phyloP scores from a whole-genome alignment of 2,329 filamentous ascomycete species.

The Rosellinia necatrix region DNA sequence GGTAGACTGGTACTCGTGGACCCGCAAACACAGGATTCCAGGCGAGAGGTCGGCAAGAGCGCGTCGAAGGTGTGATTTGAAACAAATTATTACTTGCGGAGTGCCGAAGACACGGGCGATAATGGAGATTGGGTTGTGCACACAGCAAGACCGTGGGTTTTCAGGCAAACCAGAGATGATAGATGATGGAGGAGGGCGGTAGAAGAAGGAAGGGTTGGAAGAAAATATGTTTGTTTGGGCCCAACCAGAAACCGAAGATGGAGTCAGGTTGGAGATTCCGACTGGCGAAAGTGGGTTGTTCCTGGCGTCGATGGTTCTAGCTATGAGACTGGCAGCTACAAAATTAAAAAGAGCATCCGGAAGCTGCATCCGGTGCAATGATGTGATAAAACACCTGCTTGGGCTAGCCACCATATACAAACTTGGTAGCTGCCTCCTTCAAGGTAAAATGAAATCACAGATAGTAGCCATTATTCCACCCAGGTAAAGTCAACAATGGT shows the following conservation, averaged over 20 bases:
- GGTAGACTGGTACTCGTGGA: not conserved
- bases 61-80: not conserved
- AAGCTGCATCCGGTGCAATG: not conserved
- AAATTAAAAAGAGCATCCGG: not conserved
- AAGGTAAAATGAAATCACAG: too few species aligned
- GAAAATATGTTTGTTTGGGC: conserved; percentile 8
- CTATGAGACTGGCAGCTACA: not conserved
- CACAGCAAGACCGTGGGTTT: not conserved
- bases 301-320: not conserved
- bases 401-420: too few species aligned
- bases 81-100: too few species aligned
- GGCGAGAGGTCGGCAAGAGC: not conserved
- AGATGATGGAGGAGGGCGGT: not conserved
- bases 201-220: not conserved
- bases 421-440: too few species aligned
- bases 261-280: not conserved
- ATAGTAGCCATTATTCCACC: too few species aligned
- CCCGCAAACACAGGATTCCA: not conserved
- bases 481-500: too few species aligned
- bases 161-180: not conserved
- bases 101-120: too few species aligned
- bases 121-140: too few species aligned
- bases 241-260: not conserved
- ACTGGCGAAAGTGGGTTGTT: not conserved
- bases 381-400: too few species aligned